Conservation (phyloP, 2,329 filamentous ascomycete genomes). For the Colletotrichum liaoningense region DNA sequence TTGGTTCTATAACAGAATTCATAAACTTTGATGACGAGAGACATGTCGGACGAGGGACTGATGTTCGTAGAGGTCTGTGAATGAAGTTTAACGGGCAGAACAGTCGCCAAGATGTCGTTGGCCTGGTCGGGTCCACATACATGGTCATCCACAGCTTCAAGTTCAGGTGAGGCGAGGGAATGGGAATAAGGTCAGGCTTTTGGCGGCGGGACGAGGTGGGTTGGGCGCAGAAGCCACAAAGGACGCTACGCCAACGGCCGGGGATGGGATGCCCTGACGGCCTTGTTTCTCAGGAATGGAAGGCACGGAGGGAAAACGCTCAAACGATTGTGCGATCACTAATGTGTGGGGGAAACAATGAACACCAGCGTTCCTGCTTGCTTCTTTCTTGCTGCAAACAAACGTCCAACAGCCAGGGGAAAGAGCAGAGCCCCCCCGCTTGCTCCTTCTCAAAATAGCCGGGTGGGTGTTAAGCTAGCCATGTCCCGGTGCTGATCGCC, state of each 20-base stretch:
- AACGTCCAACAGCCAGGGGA: background rate
- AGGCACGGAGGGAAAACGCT: background rate
- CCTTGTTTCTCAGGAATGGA: background rate
- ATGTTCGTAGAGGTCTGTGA: background rate
- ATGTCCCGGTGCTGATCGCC: constrained; percentile 25
- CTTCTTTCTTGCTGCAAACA: constrained; percentile 10
- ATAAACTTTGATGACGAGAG: background rate
- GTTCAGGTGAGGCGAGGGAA: constrained; percentile 24
- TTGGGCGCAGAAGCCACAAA: background rate
- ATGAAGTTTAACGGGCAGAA: constrained; percentile 1
- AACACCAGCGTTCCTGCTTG: background rate
- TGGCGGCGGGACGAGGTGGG: background rate
- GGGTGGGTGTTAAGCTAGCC: constrained; percentile 9
- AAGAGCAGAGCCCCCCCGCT: background rate
- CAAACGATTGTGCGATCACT: background rate
- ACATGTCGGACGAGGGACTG: constrained; percentile 1
- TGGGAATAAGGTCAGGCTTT: background rate
- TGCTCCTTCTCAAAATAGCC: constrained; percentile 16
- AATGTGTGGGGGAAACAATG: background rate
- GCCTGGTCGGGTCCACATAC: background rate
- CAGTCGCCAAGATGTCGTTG: background rate
- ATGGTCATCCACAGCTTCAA: constrained; percentile 22
- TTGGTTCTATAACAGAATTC: background rate
- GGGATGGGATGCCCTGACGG: background rate
- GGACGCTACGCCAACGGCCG: constrained; percentile 5